Conservation (phyloP, 202 grass and related monocot species). For the Digitaria exilis region DNA sequence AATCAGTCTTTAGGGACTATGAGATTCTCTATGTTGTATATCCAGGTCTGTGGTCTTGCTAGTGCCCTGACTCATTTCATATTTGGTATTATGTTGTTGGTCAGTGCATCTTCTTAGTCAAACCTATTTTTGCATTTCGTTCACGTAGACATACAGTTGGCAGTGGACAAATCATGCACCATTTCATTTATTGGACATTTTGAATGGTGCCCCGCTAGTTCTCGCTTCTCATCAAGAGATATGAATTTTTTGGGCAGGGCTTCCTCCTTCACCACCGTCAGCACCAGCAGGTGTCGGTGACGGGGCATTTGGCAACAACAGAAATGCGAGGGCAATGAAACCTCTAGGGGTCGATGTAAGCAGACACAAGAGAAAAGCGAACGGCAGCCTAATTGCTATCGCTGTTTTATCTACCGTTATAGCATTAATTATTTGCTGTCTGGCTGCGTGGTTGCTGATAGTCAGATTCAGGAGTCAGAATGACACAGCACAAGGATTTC, state of each 20-base stretch:
- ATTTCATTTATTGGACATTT: conserved; percentile 9
- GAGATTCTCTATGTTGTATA: conserved; percentile 92
- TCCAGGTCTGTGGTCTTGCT: conserved; percentile 66
- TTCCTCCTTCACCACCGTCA: conserved; percentile 91
- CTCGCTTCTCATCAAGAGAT: conserved; percentile 5
- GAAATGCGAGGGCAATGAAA: conserved; percentile 79
- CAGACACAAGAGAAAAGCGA: conserved; percentile 60
- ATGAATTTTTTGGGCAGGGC: conserved; percentile 66
- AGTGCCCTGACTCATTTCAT: conserved; percentile 16
- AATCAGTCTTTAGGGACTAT: conserved; percentile 74
- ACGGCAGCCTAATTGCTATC: conserved; percentile 69
- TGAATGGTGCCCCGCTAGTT: conserved; percentile 18
- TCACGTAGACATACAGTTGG: conserved; percentile 5
- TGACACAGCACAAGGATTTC: conserved; percentile 55
- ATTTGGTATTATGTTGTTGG: conserved; percentile 32
- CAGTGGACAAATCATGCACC: conserved; percentile 1
- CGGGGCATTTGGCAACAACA: conserved; percentile 58
- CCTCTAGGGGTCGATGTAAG: conserved; percentile 89
- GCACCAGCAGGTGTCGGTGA: conserved; percentile 48
- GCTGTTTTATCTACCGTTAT: conserved; percentile 72
- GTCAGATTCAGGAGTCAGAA: conserved; percentile 52
- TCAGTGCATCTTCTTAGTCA: conserved; percentile 13
- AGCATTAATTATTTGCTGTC: conserved; percentile 69
- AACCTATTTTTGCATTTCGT: conserved; percentile 19
- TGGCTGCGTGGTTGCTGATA: conserved; percentile 69